A percentile compares a stretch with the other conserved stretches of the same genome.
These are phyloP conservation scores for Leucocoprinus leucothites DNA, from an alignment of 768 basidiomycete species.

Conservation along the genomic window DNA sequence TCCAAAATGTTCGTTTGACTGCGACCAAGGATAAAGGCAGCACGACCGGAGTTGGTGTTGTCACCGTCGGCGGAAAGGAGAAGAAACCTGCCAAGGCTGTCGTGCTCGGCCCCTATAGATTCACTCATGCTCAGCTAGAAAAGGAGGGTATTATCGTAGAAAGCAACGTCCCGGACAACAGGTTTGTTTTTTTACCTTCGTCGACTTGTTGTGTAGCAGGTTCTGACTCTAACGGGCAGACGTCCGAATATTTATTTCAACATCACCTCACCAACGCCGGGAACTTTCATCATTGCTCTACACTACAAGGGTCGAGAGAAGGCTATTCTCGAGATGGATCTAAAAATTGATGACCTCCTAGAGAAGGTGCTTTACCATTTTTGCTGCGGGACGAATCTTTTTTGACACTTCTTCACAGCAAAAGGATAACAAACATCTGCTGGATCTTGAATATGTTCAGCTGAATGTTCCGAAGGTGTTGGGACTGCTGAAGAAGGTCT, in stretches of 20 bases:
- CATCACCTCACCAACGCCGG: slow-evolving; percentile 95
- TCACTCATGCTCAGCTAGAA: slow-evolving; percentile 97
- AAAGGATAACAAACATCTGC: slow-evolving; percentile 96
- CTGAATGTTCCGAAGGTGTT: slow-evolving; percentile 95
- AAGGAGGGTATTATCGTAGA: slow-evolving; percentile 99
- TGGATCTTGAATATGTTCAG: slow-evolving; percentile 98
- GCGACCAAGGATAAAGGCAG: slow-evolving; percentile 86
- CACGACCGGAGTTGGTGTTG: slow-evolving; percentile 88
- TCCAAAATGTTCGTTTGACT: slow-evolving; percentile 94
- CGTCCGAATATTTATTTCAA: slow-evolving; percentile 99
- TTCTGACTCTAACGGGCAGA: slow-evolving; percentile 36
- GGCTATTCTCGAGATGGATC: slow-evolving; percentile 98
- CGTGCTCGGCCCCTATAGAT: slow-evolving; percentile 92
- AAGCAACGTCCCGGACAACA: slow-evolving; percentile 97
- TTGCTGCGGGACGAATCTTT: background rate
- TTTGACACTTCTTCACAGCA: slow-evolving; percentile 53
- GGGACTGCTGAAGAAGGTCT: slow-evolving; percentile 90
- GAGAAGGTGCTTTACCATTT: slow-evolving; percentile 69
- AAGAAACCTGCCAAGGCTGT: slow-evolving; percentile 85
- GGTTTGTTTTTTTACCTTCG: slow-evolving; percentile 47
- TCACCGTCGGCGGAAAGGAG: slow-evolving; percentile 96
- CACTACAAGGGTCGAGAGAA: slow-evolving; percentile 99
- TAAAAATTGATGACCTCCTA: slow-evolving; percentile 96
- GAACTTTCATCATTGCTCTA: slow-evolving; percentile 97
- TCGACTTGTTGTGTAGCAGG: slow-evolving; percentile 5